Evolutionary conservation across 768 basidiomycete species (phyloP), one percentile per base, ranked within the genome.

Genomic region (Favolaschia claudopus): DNA sequence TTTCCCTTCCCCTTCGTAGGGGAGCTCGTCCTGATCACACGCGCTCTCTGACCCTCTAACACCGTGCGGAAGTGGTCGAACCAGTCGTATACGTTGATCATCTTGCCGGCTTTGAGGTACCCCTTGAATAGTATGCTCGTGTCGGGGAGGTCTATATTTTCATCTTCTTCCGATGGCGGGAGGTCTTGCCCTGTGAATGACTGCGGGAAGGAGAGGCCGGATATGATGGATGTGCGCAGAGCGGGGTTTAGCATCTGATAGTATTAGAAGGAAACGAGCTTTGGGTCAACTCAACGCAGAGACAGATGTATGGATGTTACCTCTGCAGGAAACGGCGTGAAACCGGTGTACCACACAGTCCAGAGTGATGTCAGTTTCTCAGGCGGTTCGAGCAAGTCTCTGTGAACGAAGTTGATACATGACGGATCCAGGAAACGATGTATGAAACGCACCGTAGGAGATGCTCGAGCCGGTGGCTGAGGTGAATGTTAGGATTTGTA

Each of bases 71-170:
- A 95, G 22, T 89, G 83, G 64, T 91, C 87, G 67, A 87, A 93
- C 93, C 92, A 94, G 71, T 95, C 93, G 69, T 91, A 93, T 2
- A 93, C 82, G 68, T 95, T 95, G 72, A 95, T 85, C 84, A 90
- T 83, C 74, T 82, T 88, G 40, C 91, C 91, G 43, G 89, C 89
- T 66, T 93, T 88, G 38, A 88, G 78, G 73, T 93, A 95, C 20
- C 91, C 81, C 43, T 76, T 77, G 76, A 94, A 92, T 14, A 94
- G 76, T 55, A 94, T 89, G 65, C 85, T 88, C 2, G 85, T 88
- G 64, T 95, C 93, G 0, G 91, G 88, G 37, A 90, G 79, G 42
- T 82, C 77, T 77, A 79, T 55, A 17, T 72, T 70, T 0, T 69
- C 70, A 28, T 75, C 71, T 2, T 37, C 45, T 7, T 67, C 66